Percentiles rank a stretch among this genome's conserved stretches.
Evolutionary conservation across 2,329 filamentous ascomycete species (phyloP).

Genomic region (Clathrospora elynae): DNA sequence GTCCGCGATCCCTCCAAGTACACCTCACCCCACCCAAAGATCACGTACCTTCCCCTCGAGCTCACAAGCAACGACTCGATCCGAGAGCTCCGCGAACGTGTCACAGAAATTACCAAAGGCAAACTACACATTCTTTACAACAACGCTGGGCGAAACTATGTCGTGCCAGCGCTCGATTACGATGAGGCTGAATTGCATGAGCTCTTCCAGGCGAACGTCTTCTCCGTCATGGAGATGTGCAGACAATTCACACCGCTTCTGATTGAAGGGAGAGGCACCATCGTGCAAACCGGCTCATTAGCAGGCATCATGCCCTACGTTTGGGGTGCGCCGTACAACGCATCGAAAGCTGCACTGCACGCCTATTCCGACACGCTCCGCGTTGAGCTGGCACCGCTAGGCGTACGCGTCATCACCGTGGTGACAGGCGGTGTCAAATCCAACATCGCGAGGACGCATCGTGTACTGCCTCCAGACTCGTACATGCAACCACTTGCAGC

Average conservation of each 20-base stretch:
- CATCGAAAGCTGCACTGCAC: conserved; percentile 64
- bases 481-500: conserved; percentile 59
- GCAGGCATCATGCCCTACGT: conserved; percentile 49
- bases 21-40: conserved; percentile 54
- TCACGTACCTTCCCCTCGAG: conserved; percentile 61
- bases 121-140: conserved; percentile 64
- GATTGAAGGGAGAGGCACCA: conserved; percentile 52
- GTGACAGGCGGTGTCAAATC: conserved; percentile 66
- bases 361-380: conserved; percentile 63
- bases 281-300: conserved; percentile 54
- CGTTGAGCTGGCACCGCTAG: conserved; percentile 61
- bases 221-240: conserved; percentile 63
- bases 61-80: conserved; percentile 59
- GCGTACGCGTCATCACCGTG: conserved; percentile 54
- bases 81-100: conserved; percentile 52
- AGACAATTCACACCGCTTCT: conserved; percentile 62
- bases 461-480: conserved; percentile 54
- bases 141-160: conserved; percentile 63
- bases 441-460: conserved; percentile 60
- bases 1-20: conserved; percentile 59
- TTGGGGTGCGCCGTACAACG: conserved; percentile 57
- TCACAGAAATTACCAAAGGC: conserved; percentile 54
- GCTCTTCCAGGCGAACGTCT: conserved; percentile 56
- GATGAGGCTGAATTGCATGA: conserved; percentile 44
- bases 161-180: conserved; percentile 62